Evolutionary conservation across 164 flowering plant genomes (phyloP), one percentile per base, ranked within the genome.

Genomic region (Umbellularia californica): DNA sequence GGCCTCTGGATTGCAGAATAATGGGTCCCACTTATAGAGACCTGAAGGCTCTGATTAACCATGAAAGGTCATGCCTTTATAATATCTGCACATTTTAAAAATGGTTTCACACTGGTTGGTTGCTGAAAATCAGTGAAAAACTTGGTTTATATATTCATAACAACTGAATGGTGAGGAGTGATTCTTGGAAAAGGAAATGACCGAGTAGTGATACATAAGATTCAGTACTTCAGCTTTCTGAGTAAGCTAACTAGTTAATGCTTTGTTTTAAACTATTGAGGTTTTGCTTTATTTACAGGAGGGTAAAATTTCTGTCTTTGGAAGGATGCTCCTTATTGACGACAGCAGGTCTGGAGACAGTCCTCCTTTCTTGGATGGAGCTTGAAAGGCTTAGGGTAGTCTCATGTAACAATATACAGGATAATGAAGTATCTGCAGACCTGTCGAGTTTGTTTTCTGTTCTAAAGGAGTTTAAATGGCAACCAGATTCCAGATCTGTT

Each of bases 281-380:
- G 47, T 23, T 24, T 68, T 72, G 11, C 22, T 75, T 78, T 78
- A 7, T 41, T 95, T 77, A 50, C 88, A 94, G 99, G 95, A 87
- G 91, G 80, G 93, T 92, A 50, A 91, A 85, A 77, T 75, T 72
- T 55, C 70, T 94, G 5, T 91, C 91, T n/a, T 73, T 96, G 78
- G 96, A 94, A 85, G 95, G 97, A 67, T 96, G 99, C 83, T 89
- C 95, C 62, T 68, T 85, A 84, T 82, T 96, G 71, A 91, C 98
- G 41, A 89, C 87, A 68, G 86, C 84, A 73, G 92, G 98, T 55
- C 81, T 96, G 72, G 95, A 89, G 70, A 84, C 91, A 0, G 97
- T 89, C 24, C 74, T 94, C 77, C 85, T 85, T 68, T 80, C 83
- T 14, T 96, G 95, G 98, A 85, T 79, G 47, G 97, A 94, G 75